A percentile compares a stretch with the other conserved stretches of the same genome.
phyloP scores from a whole-genome alignment of 1,139 yeast genomes.

The Candida mesenterica region DNA sequence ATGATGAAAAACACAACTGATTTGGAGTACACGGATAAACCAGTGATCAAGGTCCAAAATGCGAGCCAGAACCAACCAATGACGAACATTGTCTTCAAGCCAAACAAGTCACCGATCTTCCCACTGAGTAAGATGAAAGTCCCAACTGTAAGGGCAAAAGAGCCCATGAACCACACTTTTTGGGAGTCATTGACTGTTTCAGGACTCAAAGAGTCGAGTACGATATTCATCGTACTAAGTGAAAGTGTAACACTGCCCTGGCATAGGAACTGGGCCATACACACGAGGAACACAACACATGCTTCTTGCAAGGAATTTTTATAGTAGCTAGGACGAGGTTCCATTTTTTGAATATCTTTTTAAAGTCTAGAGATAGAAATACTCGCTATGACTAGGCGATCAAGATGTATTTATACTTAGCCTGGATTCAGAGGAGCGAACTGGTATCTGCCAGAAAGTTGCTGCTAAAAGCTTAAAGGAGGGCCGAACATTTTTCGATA shows the following conservation, averaged over 20 bases:
- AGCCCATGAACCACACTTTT: conserved; percentile 56
- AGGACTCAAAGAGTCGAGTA: conserved; percentile 20
- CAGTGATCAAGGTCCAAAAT: conserved; percentile 48
- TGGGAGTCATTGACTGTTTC: conserved; percentile 19
- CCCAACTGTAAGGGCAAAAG: conserved; percentile 56
- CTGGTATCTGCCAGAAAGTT: too few species aligned
- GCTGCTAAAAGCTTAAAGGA: too few species aligned
- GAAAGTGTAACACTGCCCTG: conserved; percentile 43
- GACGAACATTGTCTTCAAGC: conserved; percentile 41
- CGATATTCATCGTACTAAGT: conserved; percentile 38
- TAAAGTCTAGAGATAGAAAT: too few species aligned
- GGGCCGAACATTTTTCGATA: too few species aligned
- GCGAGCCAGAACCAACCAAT: conserved; percentile 46
- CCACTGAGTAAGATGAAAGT: conserved; percentile 54
- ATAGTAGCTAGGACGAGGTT: conserved; percentile 18
- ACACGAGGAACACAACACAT: conserved; percentile 15
- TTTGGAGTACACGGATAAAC: conserved; percentile 43
- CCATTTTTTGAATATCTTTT: too few species aligned
- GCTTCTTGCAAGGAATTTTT: conserved; percentile 17
- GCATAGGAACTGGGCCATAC: conserved; percentile 32
- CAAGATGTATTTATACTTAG: too few species aligned
- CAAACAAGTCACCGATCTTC: conserved; percentile 53
- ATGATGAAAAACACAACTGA: conserved; percentile 48
- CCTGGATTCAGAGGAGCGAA: too few species aligned
- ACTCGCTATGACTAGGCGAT: too few species aligned